phyloP scores from a whole-genome alignment of 2,329 filamentous ascomycete species.

The Ceratocystis cacaofunesta region DNA sequence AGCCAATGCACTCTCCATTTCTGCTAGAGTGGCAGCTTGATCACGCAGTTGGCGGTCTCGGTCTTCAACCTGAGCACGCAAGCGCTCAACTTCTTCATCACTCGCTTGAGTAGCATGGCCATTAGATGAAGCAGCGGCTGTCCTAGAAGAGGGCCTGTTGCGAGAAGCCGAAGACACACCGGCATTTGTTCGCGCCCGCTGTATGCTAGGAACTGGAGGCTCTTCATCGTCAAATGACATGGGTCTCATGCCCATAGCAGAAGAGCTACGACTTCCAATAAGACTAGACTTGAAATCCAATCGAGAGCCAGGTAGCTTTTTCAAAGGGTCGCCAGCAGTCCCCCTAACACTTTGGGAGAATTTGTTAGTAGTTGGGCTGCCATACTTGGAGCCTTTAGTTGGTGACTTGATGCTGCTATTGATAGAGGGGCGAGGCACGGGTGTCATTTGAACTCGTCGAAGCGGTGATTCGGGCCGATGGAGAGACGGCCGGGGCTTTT shows the following conservation, averaged over 20 bases:
- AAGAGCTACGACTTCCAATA: slow-evolving; percentile 42
- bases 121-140: slow-evolving; percentile 31
- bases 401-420: slow-evolving; percentile 32
- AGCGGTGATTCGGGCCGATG: slow-evolving; percentile 77
- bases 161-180: slow-evolving; percentile 40
- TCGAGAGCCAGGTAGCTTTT: slow-evolving; percentile 33
- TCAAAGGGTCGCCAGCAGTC: slow-evolving; percentile 46
- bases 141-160: slow-evolving; percentile 29
- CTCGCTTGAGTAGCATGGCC: slow-evolving; percentile 42
- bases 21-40: slow-evolving; percentile 63
- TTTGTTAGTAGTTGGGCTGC: slow-evolving; percentile 36
- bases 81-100: slow-evolving; percentile 57
- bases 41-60: slow-evolving; percentile 79
- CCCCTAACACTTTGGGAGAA: slow-evolving; percentile 51
- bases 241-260: slow-evolving; percentile 38
- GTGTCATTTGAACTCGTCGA: slow-evolving; percentile 50
- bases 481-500: slow-evolving; percentile 54
- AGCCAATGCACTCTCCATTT: slow-evolving; percentile 81
- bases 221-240: slow-evolving; percentile 43
- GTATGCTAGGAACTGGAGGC: slow-evolving; percentile 14
- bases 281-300: slow-evolving; percentile 33
- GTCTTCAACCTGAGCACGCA: slow-evolving; percentile 64
- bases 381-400: slow-evolving; percentile 35
- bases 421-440: slow-evolving; percentile 39
- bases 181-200: slow-evolving; percentile 30